Conservation (phyloP, 2,329 filamentous ascomycete genomes). For the Cercospora berteroae region DNA sequence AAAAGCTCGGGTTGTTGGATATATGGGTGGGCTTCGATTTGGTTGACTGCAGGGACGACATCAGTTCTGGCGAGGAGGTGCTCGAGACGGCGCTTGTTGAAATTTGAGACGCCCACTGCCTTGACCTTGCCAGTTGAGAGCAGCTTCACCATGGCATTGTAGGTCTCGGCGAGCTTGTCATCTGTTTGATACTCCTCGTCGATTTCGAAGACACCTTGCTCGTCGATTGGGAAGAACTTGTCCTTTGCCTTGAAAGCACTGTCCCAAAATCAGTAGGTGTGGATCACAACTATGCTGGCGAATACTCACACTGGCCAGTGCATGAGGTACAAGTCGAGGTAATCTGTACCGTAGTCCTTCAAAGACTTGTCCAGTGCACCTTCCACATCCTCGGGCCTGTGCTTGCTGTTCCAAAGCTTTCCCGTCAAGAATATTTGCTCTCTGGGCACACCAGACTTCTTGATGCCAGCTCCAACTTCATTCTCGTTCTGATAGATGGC, state of each 20-base stretch:
- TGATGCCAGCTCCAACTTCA: slow-evolving; percentile 33
- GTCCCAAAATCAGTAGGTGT: neutral
- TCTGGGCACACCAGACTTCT: slow-evolving; percentile 29
- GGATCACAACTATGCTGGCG: slow-evolving; percentile 32
- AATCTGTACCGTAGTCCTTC: slow-evolving; percentile 45
- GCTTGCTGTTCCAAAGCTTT: slow-evolving; percentile 61
- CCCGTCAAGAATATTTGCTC: slow-evolving; percentile 47
- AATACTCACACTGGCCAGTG: slow-evolving; percentile 49
- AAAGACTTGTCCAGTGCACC: slow-evolving; percentile 36
- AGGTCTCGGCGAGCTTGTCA: slow-evolving; percentile 35
- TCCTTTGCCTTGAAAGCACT: slow-evolving; percentile 23
- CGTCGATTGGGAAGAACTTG: slow-evolving; percentile 45
- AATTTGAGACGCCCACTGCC: slow-evolving; percentile 34
- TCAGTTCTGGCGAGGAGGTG: slow-evolving; percentile 24
- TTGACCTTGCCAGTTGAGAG: slow-evolving; percentile 30
- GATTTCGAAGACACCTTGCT: slow-evolving; percentile 16
- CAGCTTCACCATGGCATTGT: slow-evolving; percentile 31
- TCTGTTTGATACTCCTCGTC: slow-evolving; percentile 42
- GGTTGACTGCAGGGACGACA: slow-evolving; percentile 30
- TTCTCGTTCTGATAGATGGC: slow-evolving; percentile 37
- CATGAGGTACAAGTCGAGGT: slow-evolving; percentile 53
- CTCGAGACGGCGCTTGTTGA: slow-evolving; percentile 28
- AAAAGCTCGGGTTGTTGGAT: slow-evolving; percentile 26
- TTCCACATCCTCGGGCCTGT: slow-evolving; percentile 51
- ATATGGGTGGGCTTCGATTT: slow-evolving; percentile 30